A percentile compares a stretch with the other conserved stretches of the same genome.
Evolutionary conservation across 1,284 basidiomycete species (phyloP).

Genomic region (Rhodotorula mucilaginosa): DNA sequence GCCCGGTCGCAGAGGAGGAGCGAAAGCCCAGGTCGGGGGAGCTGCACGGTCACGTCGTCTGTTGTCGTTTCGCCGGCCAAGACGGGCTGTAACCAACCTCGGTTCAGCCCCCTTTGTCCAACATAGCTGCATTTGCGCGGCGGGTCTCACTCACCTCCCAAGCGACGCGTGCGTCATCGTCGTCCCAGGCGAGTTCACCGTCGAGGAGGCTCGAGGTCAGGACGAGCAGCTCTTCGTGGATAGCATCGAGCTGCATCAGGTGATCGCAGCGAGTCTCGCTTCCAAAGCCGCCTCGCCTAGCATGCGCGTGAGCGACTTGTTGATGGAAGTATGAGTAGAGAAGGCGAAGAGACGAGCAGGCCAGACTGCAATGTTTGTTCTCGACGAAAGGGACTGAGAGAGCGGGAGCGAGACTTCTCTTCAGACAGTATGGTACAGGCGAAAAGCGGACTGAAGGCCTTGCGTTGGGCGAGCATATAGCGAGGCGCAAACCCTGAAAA

Average conservation of each 20-base stretch:
- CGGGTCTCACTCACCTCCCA: slow-evolving; percentile 21
- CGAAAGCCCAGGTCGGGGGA: slow-evolving; percentile 2
- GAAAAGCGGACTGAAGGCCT: too few species aligned
- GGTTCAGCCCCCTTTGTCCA: background rate
- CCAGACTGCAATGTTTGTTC: too few species aligned
- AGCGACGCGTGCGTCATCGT: background rate
- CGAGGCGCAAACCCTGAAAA: too few species aligned
- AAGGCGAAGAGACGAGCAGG: too few species aligned
- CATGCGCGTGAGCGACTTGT: too few species aligned
- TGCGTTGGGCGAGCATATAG: too few species aligned
- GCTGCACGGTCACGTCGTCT: background rate
- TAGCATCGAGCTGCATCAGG: slow-evolving; percentile 2
- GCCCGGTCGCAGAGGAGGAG: slow-evolving; percentile 9
- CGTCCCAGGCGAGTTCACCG: slow-evolving; percentile 14
- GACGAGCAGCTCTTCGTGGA: slow-evolving; percentile 21
- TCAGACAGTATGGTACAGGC: too few species aligned
- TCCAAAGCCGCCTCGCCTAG: too few species aligned
- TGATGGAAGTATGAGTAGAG: too few species aligned
- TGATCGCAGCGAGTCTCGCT: background rate
- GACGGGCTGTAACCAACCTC: slow-evolving; percentile 5
- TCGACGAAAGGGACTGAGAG: too few species aligned
- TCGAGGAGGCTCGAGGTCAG: slow-evolving; percentile 11
- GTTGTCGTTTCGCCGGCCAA: background rate
- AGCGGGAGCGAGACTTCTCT: too few species aligned
- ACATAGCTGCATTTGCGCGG: background rate